Base-by-base conservation (phyloP, 192 early-diverging fungal genomes). In the Backusella morwellensis region DNA sequence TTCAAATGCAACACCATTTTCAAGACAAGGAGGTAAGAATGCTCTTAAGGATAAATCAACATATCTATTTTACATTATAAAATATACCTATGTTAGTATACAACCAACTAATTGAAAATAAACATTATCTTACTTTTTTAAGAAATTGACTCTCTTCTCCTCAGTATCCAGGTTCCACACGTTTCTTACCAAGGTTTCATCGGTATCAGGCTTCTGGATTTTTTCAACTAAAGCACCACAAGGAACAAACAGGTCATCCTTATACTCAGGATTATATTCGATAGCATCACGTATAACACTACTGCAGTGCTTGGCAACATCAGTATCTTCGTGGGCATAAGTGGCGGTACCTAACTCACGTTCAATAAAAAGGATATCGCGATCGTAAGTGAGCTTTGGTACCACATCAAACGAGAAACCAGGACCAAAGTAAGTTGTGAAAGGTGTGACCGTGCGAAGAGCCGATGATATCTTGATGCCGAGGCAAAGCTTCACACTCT, bases 1-100 rank as follows among this genome's bases (percentile, higher is more conserved):
- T 75, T 92, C 91, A 76, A 92, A 91, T 4, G 91, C 88, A 78
- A 92, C 86, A 19, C 91, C 89, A 71, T 91, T 88, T 76, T 84
- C 73, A 15, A 91, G 69, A 6, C 82, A 81, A 23, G 90, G 87
- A 11, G 91, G 91, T 47, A 92, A 70, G 52, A 91, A 88, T 14
- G 91, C 90, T 63, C 86, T 76, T 38, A 92, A 78, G 12, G 86
- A 81, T 26, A 84, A 80, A 54, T 81, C 74, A 14, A 80, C 73
- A 54, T 90, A 92, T 15, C 77, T 72, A 56, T 19, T 42, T 47
- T 41, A 71, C 6, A 26, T n/a, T 50, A n/a, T 15, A n/a, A 4
- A 47, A 6, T 36, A 17, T 44, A 44, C 14, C 4, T 44, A 17
- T n/a, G 47, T 50, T n/a, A 19, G 6, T 35, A 8, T 23, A 70